Evolutionary conservation across 1,284 basidiomycete genomes (phyloP), one percentile per base, ranked within the genome.

Genomic region (Irpex lacteus): DNA sequence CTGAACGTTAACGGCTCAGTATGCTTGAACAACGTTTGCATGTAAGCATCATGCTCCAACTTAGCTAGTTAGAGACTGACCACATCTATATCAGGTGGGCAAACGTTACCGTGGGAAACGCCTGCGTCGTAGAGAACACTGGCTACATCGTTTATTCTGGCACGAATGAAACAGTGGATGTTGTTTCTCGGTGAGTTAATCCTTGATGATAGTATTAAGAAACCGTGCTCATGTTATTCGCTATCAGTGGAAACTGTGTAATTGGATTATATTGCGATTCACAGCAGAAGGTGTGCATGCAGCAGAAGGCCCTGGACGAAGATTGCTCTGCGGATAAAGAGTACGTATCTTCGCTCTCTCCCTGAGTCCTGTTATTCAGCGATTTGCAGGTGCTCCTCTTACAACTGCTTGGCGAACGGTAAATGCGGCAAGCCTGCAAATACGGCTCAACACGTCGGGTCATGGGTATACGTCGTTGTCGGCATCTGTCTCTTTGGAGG

Each of bases 1-100:
- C 81, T 87, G 44, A 95, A 95, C 75, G 78, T 86, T 67, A 92
- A 95, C 72, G 94, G 93, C 32, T 87, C 91, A 1, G 82, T 95
- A 36, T 95, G 94, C 73, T 81, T 96, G 61, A 90, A 92, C 73
- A 89, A 88, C 70, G 74, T 82, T 4, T 95, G 92, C 88, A 86
- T 89, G 91, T 94, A 73, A 60, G 90, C 81, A 1, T 19, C 9
- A 1, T 53, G 18, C 19, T 2, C 44, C 6, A n/a, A 18, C 2
- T 32, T 18, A 34, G 1, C 32, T 34, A 34, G 32, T 34, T 34
- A 34, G 32, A 34, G 32, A 34, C 32, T 34, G 32, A 34, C 32
- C 32, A 34, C 32, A 34, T 34, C 32, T 34, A 34, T 34, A 6
- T 34, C 68, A 92, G 91, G 82, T 93, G 84, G 81, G 88, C 91